Conservation (phyloP, 2,329 filamentous ascomycete genomes). For the Penicillium sclerotiorum region DNA sequence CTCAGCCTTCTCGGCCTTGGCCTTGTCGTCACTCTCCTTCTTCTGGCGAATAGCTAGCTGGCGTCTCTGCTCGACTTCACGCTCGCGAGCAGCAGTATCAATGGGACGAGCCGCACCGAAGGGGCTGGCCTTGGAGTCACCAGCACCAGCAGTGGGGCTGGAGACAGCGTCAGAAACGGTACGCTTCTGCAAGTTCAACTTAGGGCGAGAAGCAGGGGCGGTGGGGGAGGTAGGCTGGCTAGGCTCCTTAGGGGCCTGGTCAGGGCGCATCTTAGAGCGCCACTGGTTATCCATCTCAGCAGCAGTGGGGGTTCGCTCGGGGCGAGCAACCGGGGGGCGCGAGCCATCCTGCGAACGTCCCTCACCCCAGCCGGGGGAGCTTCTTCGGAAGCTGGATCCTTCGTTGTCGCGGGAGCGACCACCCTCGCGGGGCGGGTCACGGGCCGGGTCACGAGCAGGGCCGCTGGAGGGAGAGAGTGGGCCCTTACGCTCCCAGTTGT, state of each 20-base stretch:
- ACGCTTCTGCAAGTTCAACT: conserved; percentile 84
- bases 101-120: conserved; percentile 94
- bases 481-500: conserved; percentile 93
- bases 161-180: conserved; percentile 77
- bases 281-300: conserved; percentile 93
- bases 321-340: conserved; percentile 62
- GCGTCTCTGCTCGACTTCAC: conserved; percentile 86
- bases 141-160: conserved; percentile 43
- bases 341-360: conserved; percentile 73
- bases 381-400: conserved; percentile 62
- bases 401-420: conserved; percentile 64
- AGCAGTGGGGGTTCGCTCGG: conserved; percentile 71
- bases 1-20: conserved; percentile 64
- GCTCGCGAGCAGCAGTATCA: conserved; percentile 86
- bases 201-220: conserved; percentile 69
- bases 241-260: conserved; percentile 70
- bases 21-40: conserved; percentile 62
- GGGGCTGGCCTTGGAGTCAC: conserved; percentile 81
- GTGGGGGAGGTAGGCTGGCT: conserved; percentile 66
- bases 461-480: conserved; percentile 74
- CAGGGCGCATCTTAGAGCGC: conserved; percentile 89
- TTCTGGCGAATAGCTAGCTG: conserved; percentile 74
- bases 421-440: conserved; percentile 53
- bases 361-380: conserved; percentile 75
- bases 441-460: conserved; percentile 48